Evolutionary conservation across 2,329 filamentous ascomycete genomes (phyloP).

Genomic region (Knufia fluminis): DNA sequence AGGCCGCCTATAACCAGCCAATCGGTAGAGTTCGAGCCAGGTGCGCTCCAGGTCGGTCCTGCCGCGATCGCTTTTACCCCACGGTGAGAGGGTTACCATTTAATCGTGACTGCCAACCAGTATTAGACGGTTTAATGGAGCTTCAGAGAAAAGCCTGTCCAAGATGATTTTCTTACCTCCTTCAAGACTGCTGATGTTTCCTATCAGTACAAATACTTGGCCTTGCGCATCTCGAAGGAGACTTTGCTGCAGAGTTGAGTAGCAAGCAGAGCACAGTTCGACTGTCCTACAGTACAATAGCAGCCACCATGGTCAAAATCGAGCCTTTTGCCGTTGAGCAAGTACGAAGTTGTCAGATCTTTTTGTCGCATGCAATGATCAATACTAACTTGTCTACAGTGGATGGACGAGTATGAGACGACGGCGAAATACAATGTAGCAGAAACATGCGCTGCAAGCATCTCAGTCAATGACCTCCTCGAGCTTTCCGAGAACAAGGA

Average conservation of each 20-base stretch:
- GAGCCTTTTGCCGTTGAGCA: conserved; percentile 10
- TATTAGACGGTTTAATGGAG: too few species aligned
- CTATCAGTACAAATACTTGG: too few species aligned
- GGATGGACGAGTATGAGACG: conserved; percentile 48
- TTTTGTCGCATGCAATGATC: not conserved
- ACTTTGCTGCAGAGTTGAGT: too few species aligned
- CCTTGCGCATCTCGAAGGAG: too few species aligned
- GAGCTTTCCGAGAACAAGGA: conserved; percentile 41
- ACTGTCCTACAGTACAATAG: not conserved
- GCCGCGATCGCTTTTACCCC: too few species aligned
- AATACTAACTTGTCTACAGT: conserved; percentile 34
- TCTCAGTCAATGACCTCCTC: conserved; percentile 61
- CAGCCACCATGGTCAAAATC: conserved; percentile 10
- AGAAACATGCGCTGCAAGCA: conserved; percentile 60
- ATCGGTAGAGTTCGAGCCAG: not conserved
- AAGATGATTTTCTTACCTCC: too few species aligned
- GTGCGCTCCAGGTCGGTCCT: not conserved
- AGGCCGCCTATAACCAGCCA: not conserved
- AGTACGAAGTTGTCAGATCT: not conserved
- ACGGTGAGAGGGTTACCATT: too few species aligned
- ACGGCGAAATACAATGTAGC: conserved; percentile 58
- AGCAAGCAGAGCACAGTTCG: too few species aligned
- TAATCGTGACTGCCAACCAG: too few species aligned
- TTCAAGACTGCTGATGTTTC: too few species aligned
- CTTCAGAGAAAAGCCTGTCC: too few species aligned